phyloP scores from a whole-genome alignment of 495 filamentous ascomycete genomes.

The Talaromyces thailandensis region DNA sequence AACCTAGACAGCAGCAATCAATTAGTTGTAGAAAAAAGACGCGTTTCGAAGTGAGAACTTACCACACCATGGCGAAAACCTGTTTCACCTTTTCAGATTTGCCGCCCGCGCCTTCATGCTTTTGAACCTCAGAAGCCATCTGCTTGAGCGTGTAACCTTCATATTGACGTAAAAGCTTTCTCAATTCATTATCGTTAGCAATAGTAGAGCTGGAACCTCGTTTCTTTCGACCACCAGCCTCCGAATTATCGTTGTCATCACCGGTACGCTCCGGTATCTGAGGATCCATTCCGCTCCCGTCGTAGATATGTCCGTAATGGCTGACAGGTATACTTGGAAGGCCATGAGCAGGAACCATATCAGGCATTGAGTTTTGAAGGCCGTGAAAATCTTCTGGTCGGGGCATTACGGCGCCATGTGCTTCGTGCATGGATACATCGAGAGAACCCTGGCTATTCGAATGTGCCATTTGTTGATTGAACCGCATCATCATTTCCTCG shows the following conservation, averaged over 20 bases:
- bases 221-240: slow-evolving; percentile 54
- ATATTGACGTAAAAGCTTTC: slow-evolving; percentile 71
- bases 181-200: slow-evolving; percentile 86
- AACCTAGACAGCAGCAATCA: slow-evolving; percentile 47
- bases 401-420: slow-evolving; percentile 37
- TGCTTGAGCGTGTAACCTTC: slow-evolving; percentile 67
- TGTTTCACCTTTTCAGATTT: slow-evolving; percentile 93
- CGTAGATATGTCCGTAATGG: slow-evolving; percentile 51
- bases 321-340: slow-evolving; percentile 28
- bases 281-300: slow-evolving; percentile 57
- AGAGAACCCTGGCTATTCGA: slow-evolving; percentile 39
- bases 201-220: slow-evolving; percentile 61
- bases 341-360: slow-evolving; percentile 20
- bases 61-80: slow-evolving; percentile 98
- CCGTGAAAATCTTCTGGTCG: slow-evolving; percentile 38
- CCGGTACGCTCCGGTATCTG: slow-evolving; percentile 51
- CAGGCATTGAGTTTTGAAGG: slow-evolving; percentile 28
- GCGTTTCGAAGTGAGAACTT: slow-evolving; percentile 15
- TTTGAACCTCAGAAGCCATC: slow-evolving; percentile 71
- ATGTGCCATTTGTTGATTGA: slow-evolving; percentile 49
- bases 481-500: slow-evolving; percentile 56
- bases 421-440: slow-evolving; percentile 41
- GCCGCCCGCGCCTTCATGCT: slow-evolving; percentile 57
- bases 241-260: slow-evolving; percentile 58
- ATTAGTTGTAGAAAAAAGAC: not conserved